Percentiles rank a stretch among this genome's conserved stretches.
Conservation (phyloP, 345 rosid species). For the Raphanus sativus region DNA sequence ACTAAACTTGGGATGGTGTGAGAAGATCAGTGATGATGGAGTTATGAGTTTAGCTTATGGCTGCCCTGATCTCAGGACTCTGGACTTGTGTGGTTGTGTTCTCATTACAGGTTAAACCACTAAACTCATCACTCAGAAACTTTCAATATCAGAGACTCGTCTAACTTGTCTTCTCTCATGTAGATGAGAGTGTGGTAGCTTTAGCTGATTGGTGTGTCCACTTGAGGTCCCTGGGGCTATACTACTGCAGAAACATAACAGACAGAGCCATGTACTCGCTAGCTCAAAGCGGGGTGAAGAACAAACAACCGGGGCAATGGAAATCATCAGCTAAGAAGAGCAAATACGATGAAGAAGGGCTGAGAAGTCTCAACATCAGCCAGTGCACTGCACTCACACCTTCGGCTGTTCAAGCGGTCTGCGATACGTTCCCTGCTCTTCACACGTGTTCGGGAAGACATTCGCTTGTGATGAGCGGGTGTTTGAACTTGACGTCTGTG, state of each 20-base stretch:
- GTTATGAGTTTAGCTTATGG: constrained; percentile 84
- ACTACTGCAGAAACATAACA: constrained; percentile 90
- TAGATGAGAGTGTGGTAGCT: constrained; percentile 88
- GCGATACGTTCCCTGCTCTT: constrained; percentile 91
- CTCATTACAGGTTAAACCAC: constrained; percentile 66
- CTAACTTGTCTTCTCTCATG: neutral
- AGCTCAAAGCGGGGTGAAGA: constrained; percentile 68
- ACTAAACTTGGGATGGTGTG: constrained; percentile 95
- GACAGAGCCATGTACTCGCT: constrained; percentile 86
- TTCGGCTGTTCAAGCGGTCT: constrained; percentile 85
- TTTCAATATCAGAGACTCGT: neutral
- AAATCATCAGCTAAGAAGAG: constrained; percentile 48
- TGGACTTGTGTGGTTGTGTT: constrained; percentile 85
- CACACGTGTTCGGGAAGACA: constrained; percentile 96
- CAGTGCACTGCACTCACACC: constrained; percentile 98
- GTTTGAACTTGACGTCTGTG: constrained; percentile 82
- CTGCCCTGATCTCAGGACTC: constrained; percentile 80
- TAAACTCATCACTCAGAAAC: no score
- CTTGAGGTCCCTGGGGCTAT: constrained; percentile 72
- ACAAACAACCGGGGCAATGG: constrained; percentile 59
- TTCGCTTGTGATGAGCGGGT: constrained; percentile 96
- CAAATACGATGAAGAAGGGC: constrained; percentile 67
- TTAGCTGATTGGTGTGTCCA: constrained; percentile 77
- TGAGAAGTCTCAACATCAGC: constrained; percentile 88
- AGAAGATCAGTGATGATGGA: constrained; percentile 77